Conservation (phyloP, 257 asterid genomes). For the Sherardia arvensis region DNA sequence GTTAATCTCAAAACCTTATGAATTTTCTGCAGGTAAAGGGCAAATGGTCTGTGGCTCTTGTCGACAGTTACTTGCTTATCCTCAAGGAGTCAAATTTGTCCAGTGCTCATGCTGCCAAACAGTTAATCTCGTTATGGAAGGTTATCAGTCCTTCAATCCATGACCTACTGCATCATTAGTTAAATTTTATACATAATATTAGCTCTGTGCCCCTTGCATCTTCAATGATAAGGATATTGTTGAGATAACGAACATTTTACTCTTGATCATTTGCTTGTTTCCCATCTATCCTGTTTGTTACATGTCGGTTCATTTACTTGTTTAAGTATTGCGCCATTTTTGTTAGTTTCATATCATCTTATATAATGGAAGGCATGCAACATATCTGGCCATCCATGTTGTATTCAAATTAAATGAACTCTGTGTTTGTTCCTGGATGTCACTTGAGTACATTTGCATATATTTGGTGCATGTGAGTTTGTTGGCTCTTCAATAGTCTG, state of each 20-base stretch:
- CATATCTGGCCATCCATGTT: not conserved
- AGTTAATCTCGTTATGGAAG: conserved; percentile 78
- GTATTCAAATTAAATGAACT: not conserved
- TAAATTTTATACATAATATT: no score
- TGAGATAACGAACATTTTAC: not conserved
- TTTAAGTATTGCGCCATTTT: not conserved
- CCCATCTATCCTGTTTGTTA: not conserved
- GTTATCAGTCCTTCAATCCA: conserved; percentile 21
- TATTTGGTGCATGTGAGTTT: no score
- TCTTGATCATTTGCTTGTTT: not conserved
- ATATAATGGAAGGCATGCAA: not conserved
- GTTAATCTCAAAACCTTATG: not conserved
- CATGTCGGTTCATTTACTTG: not conserved
- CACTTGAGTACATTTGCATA: no score
- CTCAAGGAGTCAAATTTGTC: conserved; percentile 69
- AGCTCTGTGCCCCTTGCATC: not conserved
- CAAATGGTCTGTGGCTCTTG: conserved; percentile 93
- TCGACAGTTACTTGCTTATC: conserved; percentile 62
- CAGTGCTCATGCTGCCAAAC: conserved; percentile 77
- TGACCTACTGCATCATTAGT: not conserved
- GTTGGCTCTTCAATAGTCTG: no score
- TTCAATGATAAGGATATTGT: not conserved
- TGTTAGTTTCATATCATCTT: not conserved
- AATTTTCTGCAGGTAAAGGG: conserved; percentile 50
- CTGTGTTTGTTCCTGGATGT: no score